These are phyloP conservation scores for Erythrobasidium yunnanense DNA, from an alignment of 768 basidiomycete genomes.

Conservation along the genomic window DNA sequence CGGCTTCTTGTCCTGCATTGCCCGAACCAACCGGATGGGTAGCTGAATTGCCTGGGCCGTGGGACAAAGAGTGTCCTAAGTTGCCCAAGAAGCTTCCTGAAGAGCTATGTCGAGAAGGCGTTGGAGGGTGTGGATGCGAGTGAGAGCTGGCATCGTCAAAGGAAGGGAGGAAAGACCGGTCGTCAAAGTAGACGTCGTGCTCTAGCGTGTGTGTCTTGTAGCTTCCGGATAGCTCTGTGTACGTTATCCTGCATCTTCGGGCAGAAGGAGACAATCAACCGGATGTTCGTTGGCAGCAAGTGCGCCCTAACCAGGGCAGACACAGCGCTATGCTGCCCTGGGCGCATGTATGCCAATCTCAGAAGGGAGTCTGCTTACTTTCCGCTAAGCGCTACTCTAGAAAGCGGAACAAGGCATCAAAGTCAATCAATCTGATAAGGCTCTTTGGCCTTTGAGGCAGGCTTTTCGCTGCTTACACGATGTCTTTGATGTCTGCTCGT, in stretches of 20 bases:
- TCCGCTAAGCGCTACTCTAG: slow-evolving; percentile 66
- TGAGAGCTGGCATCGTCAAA: slow-evolving; percentile 18
- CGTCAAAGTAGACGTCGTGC: slow-evolving; percentile 37
- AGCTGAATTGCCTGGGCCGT: slow-evolving; percentile 2
- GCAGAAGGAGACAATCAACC: background rate
- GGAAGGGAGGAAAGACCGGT: slow-evolving; percentile 36
- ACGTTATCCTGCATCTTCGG: slow-evolving; percentile 31
- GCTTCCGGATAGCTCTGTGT: slow-evolving; percentile 30
- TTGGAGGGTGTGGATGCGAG: too few relatives aligned
- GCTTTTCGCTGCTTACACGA: too few relatives aligned
- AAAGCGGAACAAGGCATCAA: slow-evolving; percentile 36
- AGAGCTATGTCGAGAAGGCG: slow-evolving; percentile 4
- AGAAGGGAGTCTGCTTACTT: slow-evolving; percentile 48
- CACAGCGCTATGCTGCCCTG: too few relatives aligned
- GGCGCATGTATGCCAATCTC: too few relatives aligned
- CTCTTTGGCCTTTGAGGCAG: too few relatives aligned
- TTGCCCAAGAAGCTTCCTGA: background rate
- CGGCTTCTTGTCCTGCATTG: background rate
- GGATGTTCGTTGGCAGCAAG: background rate
- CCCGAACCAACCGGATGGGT: too few relatives aligned
- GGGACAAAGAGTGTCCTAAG: slow-evolving; percentile 2
- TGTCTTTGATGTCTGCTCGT: slow-evolving; percentile 53
- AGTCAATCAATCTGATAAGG: background rate
- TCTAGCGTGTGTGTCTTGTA: slow-evolving; percentile 34
- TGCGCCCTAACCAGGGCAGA: slow-evolving; percentile 11